These are phyloP conservation scores for Entomortierella chlamydospora DNA, from an alignment of 192 early-diverging fungal genomes.

Conservation along the genomic window DNA sequence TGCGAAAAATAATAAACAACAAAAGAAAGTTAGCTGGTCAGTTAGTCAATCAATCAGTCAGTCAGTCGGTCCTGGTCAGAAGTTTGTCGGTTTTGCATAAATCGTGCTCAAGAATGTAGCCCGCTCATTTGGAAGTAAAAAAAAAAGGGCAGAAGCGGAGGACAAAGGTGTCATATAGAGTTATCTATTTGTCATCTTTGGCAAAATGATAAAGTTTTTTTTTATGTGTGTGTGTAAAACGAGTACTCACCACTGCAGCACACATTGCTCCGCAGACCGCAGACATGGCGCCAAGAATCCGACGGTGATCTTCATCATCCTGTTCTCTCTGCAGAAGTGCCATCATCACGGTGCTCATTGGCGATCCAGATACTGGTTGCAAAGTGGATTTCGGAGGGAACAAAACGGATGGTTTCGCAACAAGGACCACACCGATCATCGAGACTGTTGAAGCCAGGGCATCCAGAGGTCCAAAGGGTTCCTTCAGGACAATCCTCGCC, in stretches of 20 bases:
- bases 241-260: constrained; percentile 49
- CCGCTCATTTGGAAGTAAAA: neutral
- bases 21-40: neutral
- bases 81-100: no score
- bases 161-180: no score
- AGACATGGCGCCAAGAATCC: constrained; percentile 23
- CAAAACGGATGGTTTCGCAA: constrained; percentile 67
- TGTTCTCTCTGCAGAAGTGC: constrained; percentile 9
- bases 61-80: no score
- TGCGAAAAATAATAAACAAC: neutral
- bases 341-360: neutral
- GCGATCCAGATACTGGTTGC: neutral
- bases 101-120: no score
- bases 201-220: neutral
- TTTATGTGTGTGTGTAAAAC: no score
- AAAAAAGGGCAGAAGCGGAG: no score
- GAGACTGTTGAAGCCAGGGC: constrained; percentile 63
- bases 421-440: constrained; percentile 71
- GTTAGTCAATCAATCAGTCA: no score
- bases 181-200: neutral
- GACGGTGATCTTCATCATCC: constrained; percentile 13
- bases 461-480: constrained; percentile 73
- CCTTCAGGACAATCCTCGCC: constrained; percentile 68
- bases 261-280: constrained; percentile 52
- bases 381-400: constrained; percentile 27